Conservation (phyloP, 495 filamentous ascomycete genomes). For the Talaromyces wortmannii region DNA sequence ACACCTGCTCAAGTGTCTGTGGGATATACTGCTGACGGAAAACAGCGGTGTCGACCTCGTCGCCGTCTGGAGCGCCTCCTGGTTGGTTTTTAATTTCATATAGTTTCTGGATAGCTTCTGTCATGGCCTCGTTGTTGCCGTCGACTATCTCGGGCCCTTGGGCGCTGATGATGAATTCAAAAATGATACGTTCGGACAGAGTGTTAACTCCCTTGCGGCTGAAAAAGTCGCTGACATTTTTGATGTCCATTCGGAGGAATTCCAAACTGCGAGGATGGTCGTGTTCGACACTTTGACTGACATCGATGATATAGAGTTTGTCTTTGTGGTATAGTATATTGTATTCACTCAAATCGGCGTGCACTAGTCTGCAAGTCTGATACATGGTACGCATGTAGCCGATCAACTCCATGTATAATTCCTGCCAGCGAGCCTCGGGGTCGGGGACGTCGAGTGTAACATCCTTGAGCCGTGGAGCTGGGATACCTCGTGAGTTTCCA, state of each 20-base stretch:
- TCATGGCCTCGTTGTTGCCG: constrained; percentile 30
- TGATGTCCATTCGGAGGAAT: constrained; percentile 95
- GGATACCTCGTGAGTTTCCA: constrained; percentile 77
- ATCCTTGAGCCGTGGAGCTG: constrained; percentile 78
- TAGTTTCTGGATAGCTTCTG: constrained; percentile 41
- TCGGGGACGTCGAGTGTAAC: constrained; percentile 53
- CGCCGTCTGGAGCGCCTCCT: constrained; percentile 22
- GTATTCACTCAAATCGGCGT: constrained; percentile 96
- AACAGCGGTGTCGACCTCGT: constrained; percentile 77
- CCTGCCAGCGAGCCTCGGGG: constrained; percentile 57
- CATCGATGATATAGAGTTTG: constrained; percentile 89
- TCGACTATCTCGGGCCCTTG: constrained; percentile 43
- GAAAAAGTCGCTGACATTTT: constrained; percentile 93
- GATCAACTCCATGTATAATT: constrained; percentile 74
- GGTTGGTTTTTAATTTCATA: constrained; percentile 35
- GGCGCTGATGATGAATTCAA: constrained; percentile 66
- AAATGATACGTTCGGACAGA: constrained; percentile 64
- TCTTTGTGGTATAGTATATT: constrained; percentile 86
- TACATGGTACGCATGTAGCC: constrained; percentile 89
- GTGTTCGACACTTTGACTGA: constrained; percentile 93
- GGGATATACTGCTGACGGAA: constrained; percentile 95
- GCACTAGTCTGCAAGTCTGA: constrained; percentile 81
- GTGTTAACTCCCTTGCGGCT: constrained; percentile 71
- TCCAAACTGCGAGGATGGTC: constrained; percentile 88
- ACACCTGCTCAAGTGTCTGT: constrained; percentile 87